Base-by-base conservation (phyloP, 2,329 filamentous ascomycete species). In the Xylariaceae sp. region DNA sequence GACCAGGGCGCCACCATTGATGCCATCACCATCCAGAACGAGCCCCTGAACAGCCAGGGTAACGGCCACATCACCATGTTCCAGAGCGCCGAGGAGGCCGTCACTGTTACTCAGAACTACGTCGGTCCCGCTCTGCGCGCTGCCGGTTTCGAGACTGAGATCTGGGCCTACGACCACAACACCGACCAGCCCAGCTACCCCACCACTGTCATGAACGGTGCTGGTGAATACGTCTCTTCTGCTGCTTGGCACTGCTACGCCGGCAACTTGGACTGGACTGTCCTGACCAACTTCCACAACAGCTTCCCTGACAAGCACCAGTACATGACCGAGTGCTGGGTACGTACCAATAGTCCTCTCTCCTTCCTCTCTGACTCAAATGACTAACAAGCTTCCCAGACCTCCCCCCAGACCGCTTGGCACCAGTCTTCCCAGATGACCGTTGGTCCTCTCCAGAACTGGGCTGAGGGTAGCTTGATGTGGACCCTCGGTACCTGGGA, bases 291-390 rank as follows among this genome's bases (percentile, higher is more conserved):
- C 61, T 79, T 80, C 66, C 73, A 78, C 64, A 68, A 73, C 58
- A 62, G 65, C 23, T 75, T 76, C 66, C 76, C 77, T 0, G 58
- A 63, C 52, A 73, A 70, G 5, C 69, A 71, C 18, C 77, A 80
- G 64, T 78, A 77, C 69, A 79, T 80, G 77, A 80, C 78, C 10
- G 77, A 80, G 65, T 80, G 78, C 68, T 78, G 75, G 69, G 60
- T 62, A 45, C 60, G 60, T 56, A 18, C 44, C 7, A 2, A 23
- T n/a, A 3, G 2, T 11, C 15, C 2, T 18, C 17, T 23, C n/a
- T 23, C 9, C 35, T 9, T 30, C 9, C 2, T 4, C 10, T 13
- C 11, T 35, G 44, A 15, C 13, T 4, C 11, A 13, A 50, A 48
- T 9, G 8, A 48, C 52, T 53, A 9, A 48, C 15, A 10, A 11